Base-by-base conservation (phyloP, 2,329 filamentous ascomycete species). In the Aspergillus calidoustus region DNA sequence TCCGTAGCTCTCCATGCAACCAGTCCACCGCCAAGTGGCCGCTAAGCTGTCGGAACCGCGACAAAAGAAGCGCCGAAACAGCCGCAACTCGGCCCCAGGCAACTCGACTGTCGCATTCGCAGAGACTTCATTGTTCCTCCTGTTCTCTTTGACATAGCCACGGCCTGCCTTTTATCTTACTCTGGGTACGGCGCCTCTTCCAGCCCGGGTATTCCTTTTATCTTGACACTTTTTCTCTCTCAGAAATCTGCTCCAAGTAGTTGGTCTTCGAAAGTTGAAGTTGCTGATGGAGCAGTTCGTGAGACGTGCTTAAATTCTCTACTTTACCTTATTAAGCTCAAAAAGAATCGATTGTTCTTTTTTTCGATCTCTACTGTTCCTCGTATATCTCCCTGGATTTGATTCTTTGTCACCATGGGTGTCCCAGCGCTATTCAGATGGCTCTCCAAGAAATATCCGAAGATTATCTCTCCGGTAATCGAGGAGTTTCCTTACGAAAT, bases 401-500 rank as follows among this genome's bases (percentile, higher is more conserved):
- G 31, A 51, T 60, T 60, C 65, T 62, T 67, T 61, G 63, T 62
- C 68, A 73, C 66, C 61, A 97, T 97, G 93, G 93, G 93, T 90
- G 93, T 97, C 73, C 93, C 93, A 69, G 93, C 93, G 64, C 90
- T 95, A 68, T 98, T 97, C 79, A 87, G 93, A 86, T 99, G 93
- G 93, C 89, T 98, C 63, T 96, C 92, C 78, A 91, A 89, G 81
- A 98, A 96, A 76, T 97, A 98, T 75, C 95, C 95, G 64, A 98
- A 98, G 82, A 99, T 98, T 75, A 91, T 98, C 68, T 95, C 91
- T 9, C 86, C 90, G 7, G 95, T 99, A 58, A 85, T 93, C 60
- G 95, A 99, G 81, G 92, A 97, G 65, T 84, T 87, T 68, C 91
- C 93, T 9, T 83, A 90, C 59, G 89, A 89, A 66, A 87, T 98